Evolutionary conservation across 495 filamentous ascomycete species (phyloP).

Genomic region (Cercophora scortea): DNA sequence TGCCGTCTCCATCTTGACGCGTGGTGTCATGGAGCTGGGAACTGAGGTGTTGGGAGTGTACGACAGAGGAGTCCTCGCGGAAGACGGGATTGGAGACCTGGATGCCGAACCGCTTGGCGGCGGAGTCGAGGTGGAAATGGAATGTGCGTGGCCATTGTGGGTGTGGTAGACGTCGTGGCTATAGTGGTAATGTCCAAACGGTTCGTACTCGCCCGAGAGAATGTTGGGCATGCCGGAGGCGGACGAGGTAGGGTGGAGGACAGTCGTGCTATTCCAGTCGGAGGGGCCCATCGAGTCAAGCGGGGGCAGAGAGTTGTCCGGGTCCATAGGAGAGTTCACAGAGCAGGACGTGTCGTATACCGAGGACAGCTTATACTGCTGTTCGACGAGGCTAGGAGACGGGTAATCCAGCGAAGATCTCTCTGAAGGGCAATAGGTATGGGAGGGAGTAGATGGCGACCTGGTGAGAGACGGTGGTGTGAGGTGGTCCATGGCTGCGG

Average conservation of each 20-base stretch:
- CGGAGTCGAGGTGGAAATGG: conserved; percentile 33
- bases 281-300: conserved; percentile 36
- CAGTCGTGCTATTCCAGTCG: conserved; percentile 30
- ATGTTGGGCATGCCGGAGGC: conserved; percentile 38
- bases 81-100: conserved; percentile 31
- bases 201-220: conserved; percentile 44
- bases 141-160: conserved; percentile 36
- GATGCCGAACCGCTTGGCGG: conserved; percentile 33
- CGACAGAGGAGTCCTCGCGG: conserved; percentile 23
- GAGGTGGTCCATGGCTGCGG: conserved; percentile 30
- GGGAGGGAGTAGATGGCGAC: conserved; percentile 38
- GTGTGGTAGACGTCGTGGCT: conserved; percentile 41
- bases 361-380: conserved; percentile 39
- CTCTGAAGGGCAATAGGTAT: conserved; percentile 40
- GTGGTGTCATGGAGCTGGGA: conserved; percentile 28
- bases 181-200: conserved; percentile 42
- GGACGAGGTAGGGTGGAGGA: conserved; percentile 31
- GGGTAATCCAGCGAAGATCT: conserved; percentile 40
- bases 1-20: conserved; percentile 44
- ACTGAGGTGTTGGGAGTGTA: conserved; percentile 30
- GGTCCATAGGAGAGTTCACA: conserved; percentile 30
- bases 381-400: conserved; percentile 34
- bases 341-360: conserved; percentile 36
- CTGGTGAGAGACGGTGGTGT: conserved; percentile 41
- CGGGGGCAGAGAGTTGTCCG: conserved; percentile 32